phyloP scores from a whole-genome alignment of 2,329 filamentous ascomycete genomes.

The Arthroderma sp. region DNA sequence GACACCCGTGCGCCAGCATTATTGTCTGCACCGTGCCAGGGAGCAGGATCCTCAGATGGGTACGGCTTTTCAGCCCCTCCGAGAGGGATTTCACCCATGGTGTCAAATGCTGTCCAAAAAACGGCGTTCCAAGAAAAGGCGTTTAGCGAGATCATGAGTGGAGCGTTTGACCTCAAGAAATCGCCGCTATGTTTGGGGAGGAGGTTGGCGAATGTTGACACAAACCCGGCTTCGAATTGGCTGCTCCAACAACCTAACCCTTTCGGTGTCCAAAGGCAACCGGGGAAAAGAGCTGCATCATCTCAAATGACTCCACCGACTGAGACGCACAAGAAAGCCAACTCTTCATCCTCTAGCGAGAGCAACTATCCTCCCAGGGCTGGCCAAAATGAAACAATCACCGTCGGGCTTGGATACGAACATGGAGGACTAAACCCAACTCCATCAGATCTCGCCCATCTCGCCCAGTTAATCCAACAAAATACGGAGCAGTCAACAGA shows the following conservation, averaged over 20 bases:
- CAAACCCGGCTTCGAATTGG: not conserved
- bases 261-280: not conserved
- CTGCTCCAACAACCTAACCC: not conserved
- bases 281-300: not conserved
- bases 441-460: conserved; percentile 6
- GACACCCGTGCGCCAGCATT: not conserved
- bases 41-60: not conserved
- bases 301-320: not conserved
- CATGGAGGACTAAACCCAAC: not conserved
- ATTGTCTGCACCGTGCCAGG: not conserved
- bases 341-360: not conserved
- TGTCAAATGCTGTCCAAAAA: conserved; percentile 9
- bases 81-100: not conserved
- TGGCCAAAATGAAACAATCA: not conserved
- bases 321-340: not conserved
- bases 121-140: conserved; percentile 9
- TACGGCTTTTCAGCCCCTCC: not conserved
- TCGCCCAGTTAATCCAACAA: conserved; percentile 11
- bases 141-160: conserved; percentile 13
- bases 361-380: not conserved
- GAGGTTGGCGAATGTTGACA: conserved; percentile 1
- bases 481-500: conserved; percentile 12
- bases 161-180: conserved; percentile 9
- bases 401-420: not conserved
- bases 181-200: conserved; percentile 9